A percentile compares a stretch with the other conserved stretches of the same genome.
phyloP scores from a whole-genome alignment of 176 grass and related monocot genomes.

The Rhynchospora breviuscula region DNA sequence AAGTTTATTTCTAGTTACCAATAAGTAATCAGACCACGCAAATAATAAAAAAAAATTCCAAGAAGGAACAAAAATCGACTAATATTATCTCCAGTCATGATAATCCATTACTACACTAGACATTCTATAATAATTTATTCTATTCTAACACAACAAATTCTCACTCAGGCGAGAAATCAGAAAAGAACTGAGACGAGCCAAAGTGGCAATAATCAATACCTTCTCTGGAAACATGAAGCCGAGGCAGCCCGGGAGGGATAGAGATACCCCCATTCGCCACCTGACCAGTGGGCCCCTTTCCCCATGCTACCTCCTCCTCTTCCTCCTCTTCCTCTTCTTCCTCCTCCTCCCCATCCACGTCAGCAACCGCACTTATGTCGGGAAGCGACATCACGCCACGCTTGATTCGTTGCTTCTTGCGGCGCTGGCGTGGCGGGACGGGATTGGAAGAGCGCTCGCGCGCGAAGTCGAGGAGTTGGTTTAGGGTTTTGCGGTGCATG shows the following conservation, averaged over 20 bases:
- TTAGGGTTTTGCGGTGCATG: slow-evolving; percentile 74
- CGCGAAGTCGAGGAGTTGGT: slow-evolving; percentile 55
- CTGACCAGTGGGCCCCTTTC: slow-evolving; percentile 6
- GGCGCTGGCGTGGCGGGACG: slow-evolving; percentile 8
- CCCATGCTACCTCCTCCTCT: slow-evolving; percentile 24
- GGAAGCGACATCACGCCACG: slow-evolving; percentile 42
- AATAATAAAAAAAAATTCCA: not conserved
- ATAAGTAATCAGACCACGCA: not conserved
- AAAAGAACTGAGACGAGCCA: slow-evolving; percentile 12
- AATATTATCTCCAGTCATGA: not conserved
- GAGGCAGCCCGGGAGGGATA: slow-evolving; percentile 52
- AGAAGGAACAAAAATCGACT: not conserved
- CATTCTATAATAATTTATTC: not conserved
- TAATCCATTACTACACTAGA: not conserved
- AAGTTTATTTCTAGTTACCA: not conserved
- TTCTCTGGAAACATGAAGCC: slow-evolving; percentile 58
- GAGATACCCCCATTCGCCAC: slow-evolving; percentile 28
- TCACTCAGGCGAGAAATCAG: slow-evolving; percentile 31
- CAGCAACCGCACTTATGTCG: slow-evolving; percentile 37
- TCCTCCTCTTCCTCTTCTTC: slow-evolving; percentile 32
- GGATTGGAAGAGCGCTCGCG: slow-evolving; percentile 34
- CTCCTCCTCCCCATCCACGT: slow-evolving; percentile 27
- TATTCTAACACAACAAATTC: not conserved
- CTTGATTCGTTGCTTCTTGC: not conserved
- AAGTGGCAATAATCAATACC: slow-evolving; percentile 41